Base-by-base conservation (phyloP, 2,329 filamentous ascomycete species). In the Leptographium lundbergii region DNA sequence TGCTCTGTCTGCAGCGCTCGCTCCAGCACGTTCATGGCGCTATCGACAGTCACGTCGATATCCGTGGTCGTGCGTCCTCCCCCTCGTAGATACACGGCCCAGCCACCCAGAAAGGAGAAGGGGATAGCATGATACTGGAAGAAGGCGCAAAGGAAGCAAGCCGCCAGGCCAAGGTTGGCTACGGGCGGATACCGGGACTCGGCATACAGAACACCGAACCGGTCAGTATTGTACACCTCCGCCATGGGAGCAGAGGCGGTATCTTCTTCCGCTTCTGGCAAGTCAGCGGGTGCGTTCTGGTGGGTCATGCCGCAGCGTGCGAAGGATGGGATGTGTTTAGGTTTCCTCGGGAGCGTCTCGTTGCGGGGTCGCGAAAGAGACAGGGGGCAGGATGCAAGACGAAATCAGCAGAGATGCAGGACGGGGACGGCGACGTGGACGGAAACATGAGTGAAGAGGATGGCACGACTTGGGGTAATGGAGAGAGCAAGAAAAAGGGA, bases 141-240 rank as follows among this genome's bases (percentile, higher is more conserved):
- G 24, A 62, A 47, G n/a, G 55, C 34, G 42, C 57, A 48, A 17
- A 63, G 54, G 42, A 57, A 63, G 36, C 55, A 48, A 17, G 61
- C 62, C 6, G 62, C 62, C 19, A 63, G 59, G 6, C 62, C 62
- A 7, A 63, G 60, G 36, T 62, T 61, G 24, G 34, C 17, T 32
- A 55, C 19, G 13, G 55, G 53, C 19, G 61, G 54, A 9, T 29
- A 19, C 3, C 54, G 57, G 22, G 62, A 62, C 17, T n/a, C 56
- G 48, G 42, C 29, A 42, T 61, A 62, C 4, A 63, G 61, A 56
- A 61, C 48, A 13, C 45, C 58, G 51, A 62, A 62, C 32, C 62
- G 59, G 54, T 63, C 59, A 13, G 61, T 62, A 59, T 63, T 45
- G 56, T 63, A 63, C 39, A 62, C 57, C 54, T 63, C 62, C 39